Evolutionary conservation across 345 rosid species (phyloP).

Genomic region (Euphorbia lathyris): DNA sequence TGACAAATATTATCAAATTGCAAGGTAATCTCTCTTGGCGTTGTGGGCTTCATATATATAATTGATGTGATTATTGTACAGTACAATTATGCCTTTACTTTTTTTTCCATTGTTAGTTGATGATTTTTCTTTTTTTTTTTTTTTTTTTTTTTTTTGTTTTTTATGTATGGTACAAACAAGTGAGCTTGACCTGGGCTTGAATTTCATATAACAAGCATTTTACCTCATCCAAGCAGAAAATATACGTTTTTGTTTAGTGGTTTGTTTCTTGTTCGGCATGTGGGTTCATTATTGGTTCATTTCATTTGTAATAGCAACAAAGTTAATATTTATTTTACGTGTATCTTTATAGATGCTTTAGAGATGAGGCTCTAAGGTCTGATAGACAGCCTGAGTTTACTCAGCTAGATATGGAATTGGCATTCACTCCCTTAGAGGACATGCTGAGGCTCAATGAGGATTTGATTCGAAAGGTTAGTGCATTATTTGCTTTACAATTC

Average conservation of each 20-base stretch:
- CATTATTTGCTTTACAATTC: neutral
- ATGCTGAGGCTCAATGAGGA: conserved; percentile 92
- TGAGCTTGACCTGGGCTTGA: neutral
- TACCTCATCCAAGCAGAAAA: neutral
- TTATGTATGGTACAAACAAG: neutral
- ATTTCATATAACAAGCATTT: neutral
- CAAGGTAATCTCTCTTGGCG: conserved; percentile 52
- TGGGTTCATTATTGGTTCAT: neutral
- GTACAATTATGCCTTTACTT: neutral
- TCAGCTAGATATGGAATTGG: conserved; percentile 95
- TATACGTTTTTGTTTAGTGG: neutral
- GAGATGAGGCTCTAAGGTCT: conserved; percentile 97
- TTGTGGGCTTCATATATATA: conserved; percentile 6
- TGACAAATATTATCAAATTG: conserved; percentile 92
- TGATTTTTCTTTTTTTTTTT: too few relatives aligned
- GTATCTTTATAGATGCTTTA: conserved; percentile 65
- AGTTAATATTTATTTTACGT: neutral
- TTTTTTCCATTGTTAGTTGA: conserved; percentile 1
- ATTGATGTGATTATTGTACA: neutral
- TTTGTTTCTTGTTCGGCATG: neutral
- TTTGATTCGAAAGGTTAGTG: conserved; percentile 73
- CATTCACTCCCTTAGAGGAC: conserved; percentile 85
- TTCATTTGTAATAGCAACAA: neutral
- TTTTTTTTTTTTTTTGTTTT: too few relatives aligned
- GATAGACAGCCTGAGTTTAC: conserved; percentile 99